These are phyloP conservation scores for Candida pini DNA, from an alignment of 805 yeast species.

Conservation along the genomic window DNA sequence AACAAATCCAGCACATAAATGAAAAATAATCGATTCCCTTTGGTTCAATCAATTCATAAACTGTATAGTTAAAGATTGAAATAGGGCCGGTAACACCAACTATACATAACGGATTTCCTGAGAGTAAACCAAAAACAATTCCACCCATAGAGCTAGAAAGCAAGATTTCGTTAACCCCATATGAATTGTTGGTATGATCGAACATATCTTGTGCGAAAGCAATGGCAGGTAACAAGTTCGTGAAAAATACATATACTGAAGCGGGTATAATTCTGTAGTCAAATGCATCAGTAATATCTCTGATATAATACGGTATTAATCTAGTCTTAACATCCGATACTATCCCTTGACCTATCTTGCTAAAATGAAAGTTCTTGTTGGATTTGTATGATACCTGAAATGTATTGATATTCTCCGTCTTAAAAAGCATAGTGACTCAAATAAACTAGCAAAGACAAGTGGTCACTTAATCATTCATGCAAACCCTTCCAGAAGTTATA, in stretches of 20 bases:
- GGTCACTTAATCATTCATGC: no score
- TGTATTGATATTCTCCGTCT: not conserved
- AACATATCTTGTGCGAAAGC: slow-evolving; percentile 98
- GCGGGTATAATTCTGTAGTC: slow-evolving; percentile 88
- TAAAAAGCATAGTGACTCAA: not conserved
- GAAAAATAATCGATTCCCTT: slow-evolving; percentile 60
- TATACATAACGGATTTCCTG: slow-evolving; percentile 90
- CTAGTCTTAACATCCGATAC: slow-evolving; percentile 44
- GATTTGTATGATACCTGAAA: slow-evolving; percentile 4
- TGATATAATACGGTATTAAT: slow-evolving; percentile 55
- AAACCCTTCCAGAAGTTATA: no score
- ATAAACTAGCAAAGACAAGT: not conserved
- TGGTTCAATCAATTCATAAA: slow-evolving; percentile 62
- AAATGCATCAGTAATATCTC: slow-evolving; percentile 80
- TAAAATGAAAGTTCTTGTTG: slow-evolving; percentile 18
- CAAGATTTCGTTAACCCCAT: slow-evolving; percentile 88
- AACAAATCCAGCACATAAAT: slow-evolving; percentile 92
- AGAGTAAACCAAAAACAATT: slow-evolving; percentile 73
- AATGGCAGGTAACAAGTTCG: slow-evolving; percentile 85
- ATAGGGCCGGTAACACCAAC: slow-evolving; percentile 98
- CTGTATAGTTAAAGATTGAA: slow-evolving; percentile 86
- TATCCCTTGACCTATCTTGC: slow-evolving; percentile 44
- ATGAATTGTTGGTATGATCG: slow-evolving; percentile 78
- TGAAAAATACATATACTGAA: slow-evolving; percentile 76
- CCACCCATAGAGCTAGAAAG: slow-evolving; percentile 86